phyloP scores from a whole-genome alignment of 257 asterid genomes.

The Solanum bulbocastanum region DNA sequence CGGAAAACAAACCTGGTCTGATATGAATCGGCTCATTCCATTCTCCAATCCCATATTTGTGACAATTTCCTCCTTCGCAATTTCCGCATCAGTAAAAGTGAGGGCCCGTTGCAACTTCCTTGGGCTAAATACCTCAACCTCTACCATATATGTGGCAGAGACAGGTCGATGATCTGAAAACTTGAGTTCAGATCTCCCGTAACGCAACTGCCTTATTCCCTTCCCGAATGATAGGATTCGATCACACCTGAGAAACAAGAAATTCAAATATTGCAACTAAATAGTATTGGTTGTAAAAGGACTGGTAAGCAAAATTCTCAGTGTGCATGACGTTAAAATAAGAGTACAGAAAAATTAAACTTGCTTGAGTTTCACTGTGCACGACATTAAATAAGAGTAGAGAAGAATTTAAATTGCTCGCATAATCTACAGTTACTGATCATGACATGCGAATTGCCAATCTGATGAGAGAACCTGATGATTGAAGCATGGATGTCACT shows the following conservation, averaged over 20 bases:
- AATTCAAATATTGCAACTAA: background rate
- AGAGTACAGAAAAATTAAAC: background rate
- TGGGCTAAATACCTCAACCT: slow-evolving; percentile 77
- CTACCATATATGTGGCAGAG: slow-evolving; percentile 63
- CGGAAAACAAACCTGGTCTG: slow-evolving; percentile 29
- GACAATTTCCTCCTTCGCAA: slow-evolving; percentile 47
- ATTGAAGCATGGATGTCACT: background rate
- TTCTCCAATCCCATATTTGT: slow-evolving; percentile 17
- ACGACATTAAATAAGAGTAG: background rate
- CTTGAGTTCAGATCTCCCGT: slow-evolving; percentile 55
- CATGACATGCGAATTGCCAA: background rate
- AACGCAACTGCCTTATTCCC: slow-evolving; percentile 64
- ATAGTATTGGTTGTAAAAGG: background rate
- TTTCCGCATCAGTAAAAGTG: slow-evolving; percentile 82
- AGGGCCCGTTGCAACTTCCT: slow-evolving; percentile 83
- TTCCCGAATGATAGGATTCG: slow-evolving; percentile 75
- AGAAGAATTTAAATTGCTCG: background rate
- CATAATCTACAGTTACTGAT: background rate
- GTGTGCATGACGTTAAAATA: background rate
- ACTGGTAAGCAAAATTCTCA: background rate
- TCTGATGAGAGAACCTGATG: background rate
- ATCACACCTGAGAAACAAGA: slow-evolving; percentile 60
- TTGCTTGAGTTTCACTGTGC: background rate
- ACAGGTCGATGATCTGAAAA: slow-evolving; percentile 96
- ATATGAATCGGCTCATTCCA: slow-evolving; percentile 15